These are phyloP conservation scores for Nannochloris sp. DNA, from an alignment of 139 green algal species.

Conservation along the genomic window DNA sequence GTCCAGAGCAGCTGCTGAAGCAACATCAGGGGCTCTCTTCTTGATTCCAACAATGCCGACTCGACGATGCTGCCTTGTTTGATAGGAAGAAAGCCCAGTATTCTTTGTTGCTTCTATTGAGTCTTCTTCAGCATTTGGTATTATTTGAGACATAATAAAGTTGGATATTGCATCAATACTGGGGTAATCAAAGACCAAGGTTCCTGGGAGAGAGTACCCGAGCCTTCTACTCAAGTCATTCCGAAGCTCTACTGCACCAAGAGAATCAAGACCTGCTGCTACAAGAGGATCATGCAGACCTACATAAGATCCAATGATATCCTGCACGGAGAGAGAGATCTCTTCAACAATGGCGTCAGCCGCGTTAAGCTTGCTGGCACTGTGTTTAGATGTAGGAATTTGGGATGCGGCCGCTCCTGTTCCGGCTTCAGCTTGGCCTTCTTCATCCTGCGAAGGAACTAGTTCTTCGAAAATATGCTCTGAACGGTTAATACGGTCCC, in stretches of 20 bases:
- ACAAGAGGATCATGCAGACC: conserved; percentile 7
- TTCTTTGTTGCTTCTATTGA: neutral
- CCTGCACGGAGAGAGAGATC: neutral
- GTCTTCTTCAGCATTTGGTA: neutral
- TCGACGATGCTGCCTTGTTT: too few species aligned
- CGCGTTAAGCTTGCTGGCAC: neutral
- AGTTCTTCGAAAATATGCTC: conserved; percentile 10
- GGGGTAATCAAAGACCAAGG: conserved; percentile 50
- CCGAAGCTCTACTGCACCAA: conserved; percentile 20
- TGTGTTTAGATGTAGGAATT: neutral
- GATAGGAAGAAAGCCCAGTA: neutral
- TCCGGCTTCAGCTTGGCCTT: neutral
- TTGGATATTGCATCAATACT: conserved; percentile 10
- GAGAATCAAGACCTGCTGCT: conserved; percentile 24
- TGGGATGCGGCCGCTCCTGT: neutral
- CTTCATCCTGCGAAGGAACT: too few species aligned
- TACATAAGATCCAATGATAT: neutral
- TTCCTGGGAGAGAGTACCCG: conserved; percentile 17
- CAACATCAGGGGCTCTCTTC: neutral
- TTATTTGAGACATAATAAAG: conserved; percentile 7
- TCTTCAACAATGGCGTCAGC: neutral
- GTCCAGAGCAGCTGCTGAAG: neutral
- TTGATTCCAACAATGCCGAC: neutral
- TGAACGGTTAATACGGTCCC: conserved; percentile 4
- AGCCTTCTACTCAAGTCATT: conserved; percentile 5